Conservation (phyloP, 108 stramenopile genomes). For the Cyclostephanos invisitatus region DNA sequence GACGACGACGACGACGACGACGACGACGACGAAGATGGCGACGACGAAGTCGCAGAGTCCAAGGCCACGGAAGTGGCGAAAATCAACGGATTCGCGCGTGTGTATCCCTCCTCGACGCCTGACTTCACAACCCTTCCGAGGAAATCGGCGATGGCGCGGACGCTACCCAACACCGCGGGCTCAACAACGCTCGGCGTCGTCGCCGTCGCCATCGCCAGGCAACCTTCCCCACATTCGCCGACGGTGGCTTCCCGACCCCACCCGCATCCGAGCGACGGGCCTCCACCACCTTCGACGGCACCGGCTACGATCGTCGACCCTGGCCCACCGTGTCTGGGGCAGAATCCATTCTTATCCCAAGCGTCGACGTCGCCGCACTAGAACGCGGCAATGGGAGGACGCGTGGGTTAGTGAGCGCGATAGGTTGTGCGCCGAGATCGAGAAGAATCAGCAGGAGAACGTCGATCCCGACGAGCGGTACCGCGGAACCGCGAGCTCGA, state of each 20-base stretch:
- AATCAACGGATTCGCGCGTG: conserved; percentile 35
- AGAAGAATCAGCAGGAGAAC: no score
- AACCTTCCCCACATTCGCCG: not conserved
- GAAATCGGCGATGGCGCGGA: conserved; percentile 41
- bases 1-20: no score
- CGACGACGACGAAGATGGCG: not conserved
- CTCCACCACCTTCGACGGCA: conserved; percentile 1
- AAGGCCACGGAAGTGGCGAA: not conserved
- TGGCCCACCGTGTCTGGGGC: conserved; percentile 49
- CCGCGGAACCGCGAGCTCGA: no score
- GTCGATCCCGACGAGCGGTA: no score
- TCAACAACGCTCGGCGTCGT: conserved; percentile 8
- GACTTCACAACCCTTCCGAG: conserved; percentile 32
- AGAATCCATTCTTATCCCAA: conserved; percentile 89
- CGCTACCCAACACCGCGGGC: conserved; percentile 37
- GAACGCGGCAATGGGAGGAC: no score
- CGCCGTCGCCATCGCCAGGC: conserved; percentile 7
- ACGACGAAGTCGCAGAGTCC: not conserved
- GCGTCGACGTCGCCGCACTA: conserved; percentile 98
- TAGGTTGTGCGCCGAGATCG: no score
- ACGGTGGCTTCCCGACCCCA: not conserved
- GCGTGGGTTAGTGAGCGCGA: no score
- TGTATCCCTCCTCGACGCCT: conserved; percentile 41
- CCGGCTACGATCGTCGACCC: not conserved
- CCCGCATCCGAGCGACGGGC: conserved; percentile 2